Conservation (phyloP, 805 yeast genomes). For the Monosporozyma aerobia region DNA sequence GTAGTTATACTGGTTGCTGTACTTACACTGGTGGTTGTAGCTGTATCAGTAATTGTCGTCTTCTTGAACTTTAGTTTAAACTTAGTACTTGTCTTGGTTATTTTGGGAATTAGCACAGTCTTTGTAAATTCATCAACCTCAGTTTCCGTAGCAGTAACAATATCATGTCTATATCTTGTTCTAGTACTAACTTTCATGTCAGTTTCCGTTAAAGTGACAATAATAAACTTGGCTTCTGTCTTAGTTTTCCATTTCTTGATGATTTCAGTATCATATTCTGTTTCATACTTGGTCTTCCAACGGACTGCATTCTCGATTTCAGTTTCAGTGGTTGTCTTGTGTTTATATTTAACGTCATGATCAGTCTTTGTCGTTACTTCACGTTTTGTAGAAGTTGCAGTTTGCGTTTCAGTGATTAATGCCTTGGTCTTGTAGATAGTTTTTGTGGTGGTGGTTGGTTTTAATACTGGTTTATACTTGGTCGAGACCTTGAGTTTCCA, state of each 20-base stretch:
- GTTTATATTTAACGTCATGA: slow-evolving; percentile 6
- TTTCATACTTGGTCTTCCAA: slow-evolving; percentile 4
- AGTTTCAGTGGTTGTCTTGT: slow-evolving; percentile 9
- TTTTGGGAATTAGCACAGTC: not conserved
- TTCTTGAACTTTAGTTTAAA: slow-evolving; percentile 9
- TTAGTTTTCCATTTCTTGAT: slow-evolving; percentile 12
- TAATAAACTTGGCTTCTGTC: slow-evolving; percentile 24
- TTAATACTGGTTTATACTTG: not conserved
- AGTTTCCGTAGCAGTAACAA: slow-evolving; percentile 19
- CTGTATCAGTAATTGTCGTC: slow-evolving; percentile 9
- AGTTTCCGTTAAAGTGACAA: slow-evolving; percentile 21
- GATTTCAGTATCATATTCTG: slow-evolving; percentile 8
- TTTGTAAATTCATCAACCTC: slow-evolving; percentile 10
- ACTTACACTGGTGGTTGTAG: slow-evolving; percentile 18
- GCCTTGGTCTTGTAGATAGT: slow-evolving; percentile 4
- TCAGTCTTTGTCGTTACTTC: slow-evolving; percentile 10
- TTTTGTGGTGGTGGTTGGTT: slow-evolving; percentile 6
- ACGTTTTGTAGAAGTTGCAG: slow-evolving; percentile 3
- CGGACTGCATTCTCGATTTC: slow-evolving; percentile 7
- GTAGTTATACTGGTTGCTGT: slow-evolving; percentile 5
- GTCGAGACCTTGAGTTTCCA: slow-evolving; percentile 1
- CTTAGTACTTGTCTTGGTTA: slow-evolving; percentile 9
- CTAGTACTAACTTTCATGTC: slow-evolving; percentile 14
- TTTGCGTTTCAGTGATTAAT: slow-evolving; percentile 1
- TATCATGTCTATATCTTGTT: slow-evolving; percentile 13